Evolutionary conservation across 305 asterid genomes (phyloP), one percentile per base, ranked within the genome.

Genomic region (Fraxinus dipetala): DNA sequence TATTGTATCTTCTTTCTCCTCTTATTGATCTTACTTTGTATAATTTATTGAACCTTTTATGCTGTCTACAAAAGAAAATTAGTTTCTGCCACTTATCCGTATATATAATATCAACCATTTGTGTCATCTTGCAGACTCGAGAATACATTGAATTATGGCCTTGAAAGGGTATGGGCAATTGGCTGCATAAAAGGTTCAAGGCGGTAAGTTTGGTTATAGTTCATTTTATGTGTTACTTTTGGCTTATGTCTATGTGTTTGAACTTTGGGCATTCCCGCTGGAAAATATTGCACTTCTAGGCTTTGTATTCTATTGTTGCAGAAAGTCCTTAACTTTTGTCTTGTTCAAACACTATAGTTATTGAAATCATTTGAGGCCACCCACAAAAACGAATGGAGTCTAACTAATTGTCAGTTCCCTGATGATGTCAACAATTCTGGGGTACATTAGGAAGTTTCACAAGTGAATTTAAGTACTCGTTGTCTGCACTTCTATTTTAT

Each of bases 161-260:
- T 91, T 61, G 94, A 90, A 84, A 88, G 94, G 88, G 91, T 91
- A 85, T 91, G 94, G 94, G 91, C 91, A 51, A 84, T 91, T 81
- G 93, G 91, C 63, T 88, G 87, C 87, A 84, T 87, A 43, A 90
- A 88, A 85, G 92, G 91, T 78, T 90, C 95, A 32, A 86, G 91
- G 83, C 85, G 91, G 94, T 91, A 82, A 83, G 90, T 76, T 16
- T 48, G 65, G 72, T 56, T 79, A 45, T 78, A 18, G 81, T 77
- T 83, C 75, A 80, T 87, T 81, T 74, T 18, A 76, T 77, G 77
- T 69, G 67, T 65, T 83, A 79, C 70, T 78, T 84, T 79, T 70
- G 77, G 18, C 11, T 43, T 74, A 9, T 78, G 36, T 81, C 78
- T 11, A 51, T 79, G 72, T 35, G 59, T 78, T 76, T 72, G 78